Evolutionary conservation across 805 yeast genomes (phyloP).

Genomic region (Danielia oregonensis): DNA sequence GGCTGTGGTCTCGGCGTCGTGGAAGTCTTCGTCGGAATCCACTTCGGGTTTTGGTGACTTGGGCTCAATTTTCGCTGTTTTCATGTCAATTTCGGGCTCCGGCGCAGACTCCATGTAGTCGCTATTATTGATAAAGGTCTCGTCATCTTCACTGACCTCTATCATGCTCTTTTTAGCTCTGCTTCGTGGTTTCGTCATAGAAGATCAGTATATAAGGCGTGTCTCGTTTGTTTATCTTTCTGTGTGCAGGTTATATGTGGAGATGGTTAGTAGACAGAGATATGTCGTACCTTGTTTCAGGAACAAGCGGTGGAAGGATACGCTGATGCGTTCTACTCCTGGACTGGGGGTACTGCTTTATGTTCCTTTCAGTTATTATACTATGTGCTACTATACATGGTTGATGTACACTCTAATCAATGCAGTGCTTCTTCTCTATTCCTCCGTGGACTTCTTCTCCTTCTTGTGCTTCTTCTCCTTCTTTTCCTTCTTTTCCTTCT

Average conservation of each 20-base stretch:
- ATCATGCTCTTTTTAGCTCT: slow-evolving; percentile 10
- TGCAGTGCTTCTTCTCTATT: slow-evolving; percentile 8
- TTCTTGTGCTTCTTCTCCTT: slow-evolving; percentile 25
- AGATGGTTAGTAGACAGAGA: not conserved
- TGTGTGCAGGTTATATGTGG: not conserved
- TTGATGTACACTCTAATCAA: not conserved
- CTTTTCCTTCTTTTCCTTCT: slow-evolving; percentile 20
- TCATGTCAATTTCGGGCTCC: not conserved
- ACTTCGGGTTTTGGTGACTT: not conserved
- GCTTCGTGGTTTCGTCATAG: slow-evolving; percentile 8
- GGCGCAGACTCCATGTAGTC: slow-evolving; percentile 19
- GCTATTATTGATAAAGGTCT: slow-evolving; percentile 39
- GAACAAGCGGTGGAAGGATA: too few relatives aligned
- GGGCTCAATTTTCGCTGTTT: not conserved
- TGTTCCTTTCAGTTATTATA: too few relatives aligned
- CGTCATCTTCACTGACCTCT: slow-evolving; percentile 19
- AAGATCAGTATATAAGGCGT: not conserved
- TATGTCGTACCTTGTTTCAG: slow-evolving; percentile 1
- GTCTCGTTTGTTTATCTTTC: slow-evolving; percentile 1
- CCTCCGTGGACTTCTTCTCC: slow-evolving; percentile 20
- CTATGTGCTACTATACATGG: slow-evolving; percentile 2
- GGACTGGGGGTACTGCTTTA: too few relatives aligned
- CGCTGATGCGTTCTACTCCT: too few relatives aligned
- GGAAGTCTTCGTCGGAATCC: not conserved
- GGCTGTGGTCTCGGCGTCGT: not conserved